phyloP scores from a whole-genome alignment of 106 monocot species.

The Alisma plantagoaquatica region DNA sequence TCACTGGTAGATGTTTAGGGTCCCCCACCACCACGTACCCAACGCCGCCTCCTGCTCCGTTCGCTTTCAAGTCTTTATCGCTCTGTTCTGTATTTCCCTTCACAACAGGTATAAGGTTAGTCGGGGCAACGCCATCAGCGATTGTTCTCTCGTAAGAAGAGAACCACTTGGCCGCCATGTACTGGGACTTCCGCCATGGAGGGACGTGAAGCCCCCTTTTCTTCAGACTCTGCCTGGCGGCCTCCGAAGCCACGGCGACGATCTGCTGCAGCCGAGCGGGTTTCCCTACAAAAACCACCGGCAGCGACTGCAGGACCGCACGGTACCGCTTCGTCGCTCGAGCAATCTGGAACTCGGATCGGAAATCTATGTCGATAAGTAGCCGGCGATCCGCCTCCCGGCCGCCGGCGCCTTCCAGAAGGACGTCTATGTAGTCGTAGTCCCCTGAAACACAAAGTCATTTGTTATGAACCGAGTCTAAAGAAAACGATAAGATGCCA shows the following conservation, averaged over 20 bases:
- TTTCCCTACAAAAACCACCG: slow-evolving; percentile 72
- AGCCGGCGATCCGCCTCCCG: slow-evolving; percentile 34
- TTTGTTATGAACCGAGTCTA: no score
- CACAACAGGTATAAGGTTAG: not conserved
- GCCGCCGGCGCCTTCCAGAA: slow-evolving; percentile 26
- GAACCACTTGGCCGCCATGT: slow-evolving; percentile 81
- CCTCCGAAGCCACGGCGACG: slow-evolving; percentile 49
- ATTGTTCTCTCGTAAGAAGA: no score
- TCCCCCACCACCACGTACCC: no score
- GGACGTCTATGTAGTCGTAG: slow-evolving; percentile 56
- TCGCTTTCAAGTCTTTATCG: no score
- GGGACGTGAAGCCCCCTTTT: slow-evolving; percentile 83
- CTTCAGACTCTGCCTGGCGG: slow-evolving; percentile 77
- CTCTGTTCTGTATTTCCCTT: no score
- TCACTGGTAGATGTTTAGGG: no score
- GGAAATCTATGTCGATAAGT: slow-evolving; percentile 60
- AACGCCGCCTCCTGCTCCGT: no score
- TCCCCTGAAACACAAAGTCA: no score
- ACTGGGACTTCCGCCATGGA: slow-evolving; percentile 81
- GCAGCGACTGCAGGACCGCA: slow-evolving; percentile 35
- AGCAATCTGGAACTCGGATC: slow-evolving; percentile 77
- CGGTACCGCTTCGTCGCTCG: slow-evolving; percentile 45
- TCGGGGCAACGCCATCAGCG: slow-evolving; percentile 17
- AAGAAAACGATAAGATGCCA: no score
- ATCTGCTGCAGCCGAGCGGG: slow-evolving; percentile 35